Evolutionary conservation across 495 filamentous ascomycete species (phyloP), one percentile per base, ranked within the genome.

Genomic region (Penicillium paxilli): DNA sequence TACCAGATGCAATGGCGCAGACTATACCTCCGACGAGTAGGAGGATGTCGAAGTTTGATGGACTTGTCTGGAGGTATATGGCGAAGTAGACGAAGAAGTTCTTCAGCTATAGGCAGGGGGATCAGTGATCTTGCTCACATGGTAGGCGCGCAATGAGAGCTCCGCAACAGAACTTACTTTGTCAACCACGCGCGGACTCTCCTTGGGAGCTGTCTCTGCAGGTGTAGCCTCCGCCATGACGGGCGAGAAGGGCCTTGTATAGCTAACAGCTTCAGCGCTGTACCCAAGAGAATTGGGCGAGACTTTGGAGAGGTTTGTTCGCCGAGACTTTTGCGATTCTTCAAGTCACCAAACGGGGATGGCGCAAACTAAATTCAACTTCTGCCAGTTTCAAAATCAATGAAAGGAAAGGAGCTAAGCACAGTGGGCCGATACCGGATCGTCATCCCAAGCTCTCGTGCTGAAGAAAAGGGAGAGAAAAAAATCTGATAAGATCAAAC

Each of bases 1-100:
- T 78, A 28, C 85, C 85, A 4, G 86, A 80, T 1, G 77, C 83
- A 22, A 84, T 74, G 24, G 85, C 77, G 30, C 72, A 68, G 7
- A 84, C 16, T 35, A 79, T 58, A 25, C 80, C 85, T 10, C 71
- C 58, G 17, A 67, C n/a, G n/a, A 88, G 68, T 38, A 81, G 65
- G 35, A 70, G 53, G 17, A 77, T 48, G 59, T 87, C 81, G 17
- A 59, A 46, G 38, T 55, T 65, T 32, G 75, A 67, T 25, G 73
- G 72, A 37, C 66, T 70, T 12, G 40, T 42, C 21, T 32, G 49
- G 16, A 24, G 23, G 38, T 52, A 52, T 9, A 52, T 52, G 2
- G 40, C 17, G 19, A 52, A 52, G 25, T 52, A 52, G 4, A 24
- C 40, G n/a, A 52, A 52, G 24, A 52, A 40, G 16, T 45, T 33